Evolutionary conservation across 345 rosid genomes (phyloP), one percentile per base, ranked within the genome.

Genomic region (Geranium brycei): DNA sequence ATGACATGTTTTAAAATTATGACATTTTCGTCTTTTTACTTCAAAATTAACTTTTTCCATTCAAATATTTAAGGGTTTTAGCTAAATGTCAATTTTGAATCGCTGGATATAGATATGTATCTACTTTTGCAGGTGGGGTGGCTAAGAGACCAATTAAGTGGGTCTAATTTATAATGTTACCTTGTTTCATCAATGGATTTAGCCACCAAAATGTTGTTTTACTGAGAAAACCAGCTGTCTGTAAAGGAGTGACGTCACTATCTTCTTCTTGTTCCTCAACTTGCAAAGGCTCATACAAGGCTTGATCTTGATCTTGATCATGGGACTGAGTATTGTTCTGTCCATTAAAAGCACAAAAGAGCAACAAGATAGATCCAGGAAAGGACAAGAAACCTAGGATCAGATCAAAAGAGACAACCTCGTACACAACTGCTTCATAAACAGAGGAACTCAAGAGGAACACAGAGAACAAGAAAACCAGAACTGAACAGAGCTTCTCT

Each of bases 111-210:
- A n/a, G n/a, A n/a, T n/a, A n/a, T n/a, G n/a, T n/a, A n/a, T n/a
- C n/a, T n/a, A n/a, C n/a, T n/a, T n/a, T n/a, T n/a, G n/a, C n/a
- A n/a, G n/a, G n/a, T n/a, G n/a, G n/a, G n/a, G n/a, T n/a, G n/a
- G n/a, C n/a, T n/a, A n/a, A n/a, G n/a, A n/a, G n/a, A n/a, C n/a
- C n/a, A n/a, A n/a, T n/a, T 23, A 23, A 23, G 28, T 23, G 28
- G 28, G 28, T 23, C 28, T 1, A 1, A 23, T 23, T 2, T 23
- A 23, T 23, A 23, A 23, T 23, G 28, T 35, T 35, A 35, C 81
- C 76, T 58, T 56, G 17, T 5, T 31, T 57, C 6, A 77, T 65
- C 69, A 69, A 40, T 17, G 78, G 73, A 68, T 69, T 74, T 10
- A 77, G 31, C 81, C 78, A 77, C 53, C 53, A 47, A 47, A 47